phyloP scores from a whole-genome alignment of 2,329 filamentous ascomycete genomes.

The Penicillium sp. region DNA sequence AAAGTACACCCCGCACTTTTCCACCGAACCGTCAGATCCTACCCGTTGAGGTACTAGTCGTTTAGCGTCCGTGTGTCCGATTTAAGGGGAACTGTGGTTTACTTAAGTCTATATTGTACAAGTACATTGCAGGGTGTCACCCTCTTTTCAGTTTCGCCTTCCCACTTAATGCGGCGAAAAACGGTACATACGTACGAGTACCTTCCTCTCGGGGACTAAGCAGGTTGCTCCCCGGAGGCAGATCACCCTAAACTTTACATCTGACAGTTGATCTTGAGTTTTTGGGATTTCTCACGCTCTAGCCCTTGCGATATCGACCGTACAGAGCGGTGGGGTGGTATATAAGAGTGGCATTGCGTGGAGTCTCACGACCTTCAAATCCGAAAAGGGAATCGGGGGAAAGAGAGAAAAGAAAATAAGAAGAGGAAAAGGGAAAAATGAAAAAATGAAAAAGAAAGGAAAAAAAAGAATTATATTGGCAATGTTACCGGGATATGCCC shows the following conservation, averaged over 20 bases:
- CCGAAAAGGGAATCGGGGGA: neutral
- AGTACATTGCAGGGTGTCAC: neutral
- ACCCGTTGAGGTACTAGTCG: slow-evolving; percentile 12
- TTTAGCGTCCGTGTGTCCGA: neutral
- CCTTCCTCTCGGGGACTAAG: slow-evolving; percentile 17
- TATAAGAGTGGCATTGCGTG: slow-evolving; percentile 6
- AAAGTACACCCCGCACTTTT: slow-evolving; percentile 9
- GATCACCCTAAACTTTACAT: neutral
- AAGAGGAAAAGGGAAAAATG: neutral
- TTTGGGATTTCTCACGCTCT: slow-evolving; percentile 7
- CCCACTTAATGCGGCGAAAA: neutral
- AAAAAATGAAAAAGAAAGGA: neutral
- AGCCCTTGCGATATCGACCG: slow-evolving; percentile 16
- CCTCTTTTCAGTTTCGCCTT: neutral
- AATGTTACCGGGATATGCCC: too few species aligned
- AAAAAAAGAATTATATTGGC: too few species aligned
- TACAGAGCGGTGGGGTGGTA: slow-evolving; percentile 4
- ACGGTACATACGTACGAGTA: neutral
- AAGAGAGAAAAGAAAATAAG: neutral
- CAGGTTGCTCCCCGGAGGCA: slow-evolving; percentile 14
- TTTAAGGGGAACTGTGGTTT: neutral
- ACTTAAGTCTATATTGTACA: neutral
- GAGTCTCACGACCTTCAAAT: neutral
- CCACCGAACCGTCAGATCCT: slow-evolving; percentile 8
- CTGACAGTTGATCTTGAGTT: slow-evolving; percentile 1